These are phyloP conservation scores for Yamadazyma siamensis DNA, from an alignment of 1,139 yeast species.

Conservation along the genomic window DNA sequence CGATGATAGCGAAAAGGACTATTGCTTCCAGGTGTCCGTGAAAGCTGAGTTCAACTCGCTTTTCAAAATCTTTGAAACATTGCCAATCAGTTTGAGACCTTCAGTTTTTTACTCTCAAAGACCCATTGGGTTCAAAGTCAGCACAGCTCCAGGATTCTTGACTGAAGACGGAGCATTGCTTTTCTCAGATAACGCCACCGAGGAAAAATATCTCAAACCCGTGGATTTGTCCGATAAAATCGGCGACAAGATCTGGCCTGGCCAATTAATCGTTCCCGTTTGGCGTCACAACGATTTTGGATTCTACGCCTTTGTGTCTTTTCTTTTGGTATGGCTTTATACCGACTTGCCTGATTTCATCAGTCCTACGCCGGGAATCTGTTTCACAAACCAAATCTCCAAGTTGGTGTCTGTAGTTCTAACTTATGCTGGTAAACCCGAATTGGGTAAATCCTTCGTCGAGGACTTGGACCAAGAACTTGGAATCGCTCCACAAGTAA, in stretches of 20 bases:
- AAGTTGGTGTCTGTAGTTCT: constrained; percentile 34
- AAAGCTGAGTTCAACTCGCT: constrained; percentile 58
- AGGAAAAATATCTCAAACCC: constrained; percentile 37
- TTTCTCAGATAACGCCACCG: constrained; percentile 58
- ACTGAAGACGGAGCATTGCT: constrained; percentile 81
- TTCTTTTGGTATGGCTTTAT: constrained; percentile 73
- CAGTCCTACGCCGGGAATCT: constrained; percentile 89
- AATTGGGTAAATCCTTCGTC: constrained; percentile 43
- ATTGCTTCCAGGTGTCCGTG: constrained; percentile 72
- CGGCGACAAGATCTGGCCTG: constrained; percentile 74
- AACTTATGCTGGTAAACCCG: constrained; percentile 27
- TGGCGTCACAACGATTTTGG: constrained; percentile 63
- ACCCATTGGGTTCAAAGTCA: constrained; percentile 67
- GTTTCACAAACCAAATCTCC: constrained; percentile 60
- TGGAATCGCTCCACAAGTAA: constrained; percentile 52
- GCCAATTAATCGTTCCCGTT: constrained; percentile 79
- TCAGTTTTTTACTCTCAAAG: constrained; percentile 60
- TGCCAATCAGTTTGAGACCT: constrained; percentile 81
- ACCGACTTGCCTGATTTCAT: constrained; percentile 87
- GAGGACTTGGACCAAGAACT: constrained; percentile 44
- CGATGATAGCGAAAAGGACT: constrained; percentile 81
- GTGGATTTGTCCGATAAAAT: constrained; percentile 48
- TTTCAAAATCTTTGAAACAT: constrained; percentile 53
- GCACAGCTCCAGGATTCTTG: constrained; percentile 78
- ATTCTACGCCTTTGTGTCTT: constrained; percentile 40